Evolutionary conservation across 768 basidiomycete genomes (phyloP), one percentile per base, ranked within the genome.

Genomic region (Hemileccinum rubropunctum): DNA sequence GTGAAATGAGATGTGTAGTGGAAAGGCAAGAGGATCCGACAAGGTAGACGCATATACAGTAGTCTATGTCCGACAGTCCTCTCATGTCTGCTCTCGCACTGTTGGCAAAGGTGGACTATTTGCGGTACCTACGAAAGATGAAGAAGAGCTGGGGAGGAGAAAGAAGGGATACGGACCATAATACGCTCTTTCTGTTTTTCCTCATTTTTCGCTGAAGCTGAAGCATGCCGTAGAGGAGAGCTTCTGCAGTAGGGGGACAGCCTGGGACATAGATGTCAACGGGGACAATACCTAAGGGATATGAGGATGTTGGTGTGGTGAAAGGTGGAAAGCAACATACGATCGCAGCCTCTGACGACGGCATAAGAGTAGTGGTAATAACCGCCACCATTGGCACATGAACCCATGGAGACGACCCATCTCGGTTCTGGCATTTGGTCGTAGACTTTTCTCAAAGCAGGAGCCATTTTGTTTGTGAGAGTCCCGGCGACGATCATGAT

Each of bases 321-420:
- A 53, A 48, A 36, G 28, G 41, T 3, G 45, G 28, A n/a, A 45
- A 33, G 68, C 10, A 27, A 71, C 88, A 51, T 67, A 89, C 97
- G 84, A 76, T 99, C 97, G 68, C 95, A 98, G 14, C 97, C 97
- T 41, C 97, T 86, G 33, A 98, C 97, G 54, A 99, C 97, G 26
- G 95, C 94, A 72, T 99, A 99, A 23, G 95, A 97, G 70, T 98
- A 97, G 73, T 95, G 94, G 70, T 95, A 94, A 75, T 94, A 95
- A 14, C 93, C 94, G 48, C 94, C 93, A 27, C 97, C 97, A 68
- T 98, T 98, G 15, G 97, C 97, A 70, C 97, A 99, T 5, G 95
- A 98, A 40, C 97, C 97, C 97, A 99, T 98, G 21, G 95, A 98
- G 65, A 99, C 89, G 50, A 99, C 97, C 97, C 97, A 99, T 64